Evolutionary conservation across 768 basidiomycete species (phyloP).

Genomic region (Mycena leptocephala): DNA sequence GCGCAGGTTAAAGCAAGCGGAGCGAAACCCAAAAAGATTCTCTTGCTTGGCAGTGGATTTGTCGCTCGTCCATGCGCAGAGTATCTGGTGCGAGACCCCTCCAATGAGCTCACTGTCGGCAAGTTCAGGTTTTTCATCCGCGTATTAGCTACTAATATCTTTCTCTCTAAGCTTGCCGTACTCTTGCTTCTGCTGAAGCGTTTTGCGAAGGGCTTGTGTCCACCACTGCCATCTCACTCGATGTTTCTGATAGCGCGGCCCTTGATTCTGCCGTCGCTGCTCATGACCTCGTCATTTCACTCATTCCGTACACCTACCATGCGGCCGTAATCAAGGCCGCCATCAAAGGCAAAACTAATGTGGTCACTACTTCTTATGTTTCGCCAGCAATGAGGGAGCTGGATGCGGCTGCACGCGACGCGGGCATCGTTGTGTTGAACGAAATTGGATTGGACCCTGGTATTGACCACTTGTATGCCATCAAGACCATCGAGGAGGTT

Average conservation of each 20-base stretch:
- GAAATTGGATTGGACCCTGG: slow-evolving; percentile 98
- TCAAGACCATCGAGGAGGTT: slow-evolving; percentile 95
- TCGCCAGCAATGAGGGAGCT: slow-evolving; percentile 93
- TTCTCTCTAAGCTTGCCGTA: slow-evolving; percentile 82
- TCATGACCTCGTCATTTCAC: slow-evolving; percentile 94
- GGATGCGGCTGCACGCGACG: slow-evolving; percentile 84
- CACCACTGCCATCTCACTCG: slow-evolving; percentile 84
- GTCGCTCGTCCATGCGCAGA: slow-evolving; percentile 98
- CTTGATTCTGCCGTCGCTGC: slow-evolving; percentile 88
- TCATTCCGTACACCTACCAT: slow-evolving; percentile 97
- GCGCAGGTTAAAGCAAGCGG: slow-evolving; percentile 47
- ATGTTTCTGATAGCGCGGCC: slow-evolving; percentile 79
- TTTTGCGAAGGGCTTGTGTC: slow-evolving; percentile 80
- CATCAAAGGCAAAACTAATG: slow-evolving; percentile 90
- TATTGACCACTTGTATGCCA: slow-evolving; percentile 93
- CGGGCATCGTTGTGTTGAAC: slow-evolving; percentile 96
- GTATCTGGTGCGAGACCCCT: slow-evolving; percentile 87
- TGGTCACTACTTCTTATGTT: slow-evolving; percentile 97
- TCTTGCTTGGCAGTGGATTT: slow-evolving; percentile 95
- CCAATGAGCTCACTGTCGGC: slow-evolving; percentile 91
- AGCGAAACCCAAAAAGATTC: slow-evolving; percentile 75
- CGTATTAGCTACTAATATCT: background rate
- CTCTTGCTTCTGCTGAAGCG: slow-evolving; percentile 81
- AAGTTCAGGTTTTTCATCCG: slow-evolving; percentile 38
- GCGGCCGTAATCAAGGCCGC: slow-evolving; percentile 92